These are phyloP conservation scores for Fusarium tanahbumbuense DNA, from an alignment of 2,329 filamentous ascomycete species.

Conservation along the genomic window DNA sequence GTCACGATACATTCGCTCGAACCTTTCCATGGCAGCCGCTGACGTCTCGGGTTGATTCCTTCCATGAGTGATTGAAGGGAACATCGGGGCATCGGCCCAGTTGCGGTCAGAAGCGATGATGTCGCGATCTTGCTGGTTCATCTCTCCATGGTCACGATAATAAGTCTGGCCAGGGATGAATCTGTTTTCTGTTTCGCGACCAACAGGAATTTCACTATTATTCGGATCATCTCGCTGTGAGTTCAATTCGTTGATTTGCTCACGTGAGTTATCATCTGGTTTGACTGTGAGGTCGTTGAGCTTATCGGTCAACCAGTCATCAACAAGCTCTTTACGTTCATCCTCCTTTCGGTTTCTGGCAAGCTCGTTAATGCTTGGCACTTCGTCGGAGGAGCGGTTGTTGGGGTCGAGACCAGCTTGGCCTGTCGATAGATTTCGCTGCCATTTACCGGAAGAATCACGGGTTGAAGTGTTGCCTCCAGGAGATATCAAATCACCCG, in stretches of 20 bases:
- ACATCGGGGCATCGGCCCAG: conserved; percentile 62
- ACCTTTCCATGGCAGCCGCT: conserved; percentile 65
- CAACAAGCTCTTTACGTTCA: conserved; percentile 63
- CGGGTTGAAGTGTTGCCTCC: conserved; percentile 47
- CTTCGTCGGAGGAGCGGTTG: conserved; percentile 57
- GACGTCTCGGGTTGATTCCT: conserved; percentile 62
- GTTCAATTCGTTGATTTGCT: conserved; percentile 41
- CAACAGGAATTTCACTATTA: conserved; percentile 57
- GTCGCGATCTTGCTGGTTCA: conserved; percentile 61
- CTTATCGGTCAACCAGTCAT: conserved; percentile 60
- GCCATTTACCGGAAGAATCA: conserved; percentile 58
- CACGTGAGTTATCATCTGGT: conserved; percentile 42
- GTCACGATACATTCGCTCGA: conserved; percentile 64
- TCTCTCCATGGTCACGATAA: conserved; percentile 54
- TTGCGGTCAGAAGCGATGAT: conserved; percentile 61
- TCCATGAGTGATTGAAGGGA: conserved; percentile 57
- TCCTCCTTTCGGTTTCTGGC: conserved; percentile 55
- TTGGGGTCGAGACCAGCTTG: conserved; percentile 62
- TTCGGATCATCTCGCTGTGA: conserved; percentile 46
- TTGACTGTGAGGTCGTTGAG: conserved; percentile 45
- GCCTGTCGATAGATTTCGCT: conserved; percentile 53
- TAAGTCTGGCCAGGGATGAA: conserved; percentile 63
- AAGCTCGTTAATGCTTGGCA: conserved; percentile 63
- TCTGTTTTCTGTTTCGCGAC: conserved; percentile 62
- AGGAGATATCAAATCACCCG: conserved; percentile 55